These are phyloP conservation scores for Fragilaria radians DNA, from an alignment of 108 stramenopile species.

Conservation along the genomic window DNA sequence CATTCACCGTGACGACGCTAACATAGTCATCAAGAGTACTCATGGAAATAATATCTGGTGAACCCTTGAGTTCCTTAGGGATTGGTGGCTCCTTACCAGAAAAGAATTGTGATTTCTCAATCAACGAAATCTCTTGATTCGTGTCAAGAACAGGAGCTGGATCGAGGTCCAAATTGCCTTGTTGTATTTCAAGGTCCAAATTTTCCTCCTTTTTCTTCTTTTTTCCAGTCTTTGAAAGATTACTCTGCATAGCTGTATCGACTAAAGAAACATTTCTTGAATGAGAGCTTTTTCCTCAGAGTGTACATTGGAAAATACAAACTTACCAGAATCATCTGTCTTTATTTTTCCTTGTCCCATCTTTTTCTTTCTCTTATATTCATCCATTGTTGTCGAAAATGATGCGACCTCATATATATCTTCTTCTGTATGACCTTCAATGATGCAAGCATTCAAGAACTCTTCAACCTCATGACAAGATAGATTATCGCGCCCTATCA, in stretches of 20 bases:
- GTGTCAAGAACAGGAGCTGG: too few relatives aligned
- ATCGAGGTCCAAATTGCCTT: too few relatives aligned
- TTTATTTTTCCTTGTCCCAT: not conserved
- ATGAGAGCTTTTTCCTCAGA: not conserved
- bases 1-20: too few relatives aligned
- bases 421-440: slow-evolving; percentile 32
- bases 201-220: slow-evolving; percentile 1
- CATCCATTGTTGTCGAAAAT: not conserved
- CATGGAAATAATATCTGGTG: too few relatives aligned
- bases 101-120: too few relatives aligned
- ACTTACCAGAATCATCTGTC: not conserved
- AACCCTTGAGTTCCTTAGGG: too few relatives aligned
- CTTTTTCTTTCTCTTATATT: not conserved
- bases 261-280: slow-evolving; percentile 5
- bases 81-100: too few relatives aligned
- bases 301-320: not conserved
- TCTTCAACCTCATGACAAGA: slow-evolving; percentile 76
- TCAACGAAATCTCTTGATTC: too few relatives aligned
- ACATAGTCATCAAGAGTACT: too few relatives aligned
- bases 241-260: not conserved
- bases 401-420: slow-evolving; percentile 16
- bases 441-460: slow-evolving; percentile 57
- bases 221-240: not conserved
- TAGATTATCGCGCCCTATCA: slow-evolving; percentile 64
- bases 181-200: not conserved